Conservation (phyloP, 2,329 filamentous ascomycete species). For the Xylariomycetidae sp. region DNA sequence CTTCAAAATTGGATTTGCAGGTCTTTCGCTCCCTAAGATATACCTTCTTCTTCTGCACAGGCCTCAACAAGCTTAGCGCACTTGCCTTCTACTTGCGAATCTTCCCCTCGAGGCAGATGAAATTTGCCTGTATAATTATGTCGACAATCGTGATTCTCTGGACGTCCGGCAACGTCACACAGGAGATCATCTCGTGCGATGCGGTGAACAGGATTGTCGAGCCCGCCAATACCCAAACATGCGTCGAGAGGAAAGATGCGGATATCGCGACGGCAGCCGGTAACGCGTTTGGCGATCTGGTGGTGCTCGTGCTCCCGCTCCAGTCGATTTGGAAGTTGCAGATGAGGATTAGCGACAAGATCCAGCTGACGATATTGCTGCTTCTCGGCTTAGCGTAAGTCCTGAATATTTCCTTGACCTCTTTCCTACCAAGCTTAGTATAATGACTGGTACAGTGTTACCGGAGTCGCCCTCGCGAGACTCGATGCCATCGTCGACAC, state of each 20-base stretch:
- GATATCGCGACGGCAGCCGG: constrained; percentile 27
- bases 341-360: constrained; percentile 35
- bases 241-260: constrained; percentile 25
- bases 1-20: constrained; percentile 5
- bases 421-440: not conserved
- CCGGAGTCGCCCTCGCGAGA: constrained; percentile 7
- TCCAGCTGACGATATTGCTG: constrained; percentile 37
- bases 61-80: constrained; percentile 30
- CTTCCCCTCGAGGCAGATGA: constrained; percentile 13
- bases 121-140: constrained; percentile 4
- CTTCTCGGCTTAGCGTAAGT: constrained; percentile 38
- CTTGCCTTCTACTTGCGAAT: constrained; percentile 30
- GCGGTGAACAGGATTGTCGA: constrained; percentile 11
- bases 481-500: constrained; percentile 7
- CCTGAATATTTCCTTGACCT: not conserved
- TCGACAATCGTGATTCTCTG: constrained; percentile 21
- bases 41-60: constrained; percentile 26
- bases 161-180: constrained; percentile 9
- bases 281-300: constrained; percentile 41
- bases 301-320: constrained; percentile 43
- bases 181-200: constrained; percentile 12
- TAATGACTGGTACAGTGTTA: constrained; percentile 1
- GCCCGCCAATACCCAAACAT: constrained; percentile 9
- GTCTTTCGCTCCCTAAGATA: constrained; percentile 27
- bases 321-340: constrained; percentile 41